Conservation (phyloP, 805 yeast species). For the Pichia occidentalis region DNA sequence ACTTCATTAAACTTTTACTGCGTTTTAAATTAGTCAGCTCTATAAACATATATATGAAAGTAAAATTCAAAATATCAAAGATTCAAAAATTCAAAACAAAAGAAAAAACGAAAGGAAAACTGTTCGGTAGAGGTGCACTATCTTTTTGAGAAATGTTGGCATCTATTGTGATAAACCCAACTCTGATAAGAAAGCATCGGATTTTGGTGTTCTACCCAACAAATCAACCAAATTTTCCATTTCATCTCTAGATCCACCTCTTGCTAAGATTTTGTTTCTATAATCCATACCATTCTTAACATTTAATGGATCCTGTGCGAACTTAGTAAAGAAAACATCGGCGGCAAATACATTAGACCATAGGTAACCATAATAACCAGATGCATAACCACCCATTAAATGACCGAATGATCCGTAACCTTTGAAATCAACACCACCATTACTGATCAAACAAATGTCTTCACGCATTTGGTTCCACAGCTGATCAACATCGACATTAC, state of each 20-base stretch:
- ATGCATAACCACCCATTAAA: constrained; percentile 77
- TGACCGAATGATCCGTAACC: constrained; percentile 80
- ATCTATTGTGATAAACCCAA: constrained; percentile 48
- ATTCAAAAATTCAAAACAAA: constrained; percentile 1
- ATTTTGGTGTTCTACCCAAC: constrained; percentile 70
- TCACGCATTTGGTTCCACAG: constrained; percentile 64
- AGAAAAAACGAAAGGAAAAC: neutral
- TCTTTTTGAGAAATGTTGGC: neutral
- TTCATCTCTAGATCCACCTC: constrained; percentile 72
- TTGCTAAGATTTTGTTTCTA: constrained; percentile 59
- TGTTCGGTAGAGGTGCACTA: no score
- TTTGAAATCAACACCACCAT: constrained; percentile 48
- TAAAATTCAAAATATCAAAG: neutral
- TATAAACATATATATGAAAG: neutral
- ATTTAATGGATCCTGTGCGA: constrained; percentile 62
- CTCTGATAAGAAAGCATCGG: constrained; percentile 66
- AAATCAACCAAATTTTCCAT: constrained; percentile 56
- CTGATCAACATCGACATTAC: constrained; percentile 44
- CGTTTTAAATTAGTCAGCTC: no score
- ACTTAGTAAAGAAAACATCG: constrained; percentile 69
- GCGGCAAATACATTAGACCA: constrained; percentile 84
- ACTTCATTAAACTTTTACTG: no score
- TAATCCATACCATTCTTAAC: constrained; percentile 55
- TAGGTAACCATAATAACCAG: constrained; percentile 81
- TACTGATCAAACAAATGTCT: constrained; percentile 51